A percentile compares a stretch with the other conserved stretches of the same genome.
Evolutionary conservation across 2,329 filamentous ascomycete species (phyloP).

Genomic region (Zalaria sp.): DNA sequence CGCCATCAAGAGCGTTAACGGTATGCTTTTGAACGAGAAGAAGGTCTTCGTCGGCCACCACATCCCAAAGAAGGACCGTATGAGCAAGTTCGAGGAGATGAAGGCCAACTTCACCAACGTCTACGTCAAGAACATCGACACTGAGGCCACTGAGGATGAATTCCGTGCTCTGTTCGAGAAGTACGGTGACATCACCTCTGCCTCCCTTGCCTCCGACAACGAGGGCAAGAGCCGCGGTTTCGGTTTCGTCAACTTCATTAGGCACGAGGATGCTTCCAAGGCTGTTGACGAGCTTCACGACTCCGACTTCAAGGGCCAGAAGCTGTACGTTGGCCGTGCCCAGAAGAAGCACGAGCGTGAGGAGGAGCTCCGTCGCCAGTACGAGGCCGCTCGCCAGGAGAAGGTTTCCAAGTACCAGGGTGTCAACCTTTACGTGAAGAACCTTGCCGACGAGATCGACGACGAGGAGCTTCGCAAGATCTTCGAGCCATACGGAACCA

Average conservation of each 20-base stretch:
- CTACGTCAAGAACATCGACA: conserved; percentile 95
- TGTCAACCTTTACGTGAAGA: conserved; percentile 99
- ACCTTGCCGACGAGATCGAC: conserved; percentile 90
- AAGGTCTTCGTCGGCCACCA: conserved; percentile 99
- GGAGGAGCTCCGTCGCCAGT: conserved; percentile 97
- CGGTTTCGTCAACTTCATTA: conserved; percentile 87
- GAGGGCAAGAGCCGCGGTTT: conserved; percentile 94
- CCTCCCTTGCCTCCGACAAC: conserved; percentile 87
- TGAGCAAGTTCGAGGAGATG: conserved; percentile 99
- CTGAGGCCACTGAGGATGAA: conserved; percentile 78
- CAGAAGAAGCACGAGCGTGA: conserved; percentile 99
- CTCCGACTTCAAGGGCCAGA: conserved; percentile 84
- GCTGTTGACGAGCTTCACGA: conserved; percentile 88
- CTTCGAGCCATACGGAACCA: conserved; percentile 81
- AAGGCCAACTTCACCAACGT: conserved; percentile 99
- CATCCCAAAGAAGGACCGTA: conserved; percentile 99
- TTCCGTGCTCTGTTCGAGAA: conserved; percentile 88
- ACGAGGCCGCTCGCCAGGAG: conserved; percentile 92
- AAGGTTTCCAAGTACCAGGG: conserved; percentile 99
- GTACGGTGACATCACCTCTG: conserved; percentile 89
- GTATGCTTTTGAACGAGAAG: conserved; percentile 99
- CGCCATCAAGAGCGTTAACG: conserved; percentile 99
- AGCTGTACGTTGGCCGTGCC: conserved; percentile 92
- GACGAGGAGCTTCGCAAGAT: conserved; percentile 94
- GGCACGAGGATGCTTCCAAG: conserved; percentile 71